These are phyloP conservation scores for Cyclotella kingstonii DNA, from an alignment of 108 stramenopile species.

Conservation along the genomic window DNA sequence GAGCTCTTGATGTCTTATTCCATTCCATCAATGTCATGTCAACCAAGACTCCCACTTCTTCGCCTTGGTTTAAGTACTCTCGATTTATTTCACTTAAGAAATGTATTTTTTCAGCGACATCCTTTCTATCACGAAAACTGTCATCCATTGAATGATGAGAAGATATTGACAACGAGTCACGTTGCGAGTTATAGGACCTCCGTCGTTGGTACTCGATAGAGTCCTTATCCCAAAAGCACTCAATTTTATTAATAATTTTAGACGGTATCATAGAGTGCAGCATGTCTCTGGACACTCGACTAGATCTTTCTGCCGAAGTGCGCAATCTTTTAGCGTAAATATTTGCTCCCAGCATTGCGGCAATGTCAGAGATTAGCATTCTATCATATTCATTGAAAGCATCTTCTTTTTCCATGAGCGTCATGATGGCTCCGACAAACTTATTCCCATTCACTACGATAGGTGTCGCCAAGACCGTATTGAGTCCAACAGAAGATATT, in stretches of 20 bases:
- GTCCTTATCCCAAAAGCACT: slow-evolving; percentile 32
- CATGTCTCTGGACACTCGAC: slow-evolving; percentile 31
- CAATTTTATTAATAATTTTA: slow-evolving; percentile 35
- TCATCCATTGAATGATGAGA: background rate
- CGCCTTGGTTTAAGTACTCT: slow-evolving; percentile 1
- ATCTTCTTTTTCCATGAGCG: slow-evolving; percentile 17
- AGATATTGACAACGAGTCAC: background rate
- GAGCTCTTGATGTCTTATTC: slow-evolving; percentile 7
- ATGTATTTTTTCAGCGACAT: background rate
- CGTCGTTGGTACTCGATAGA: slow-evolving; percentile 12
- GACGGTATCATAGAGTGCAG: slow-evolving; percentile 41
- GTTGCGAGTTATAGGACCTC: background rate
- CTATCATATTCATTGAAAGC: slow-evolving; percentile 25
- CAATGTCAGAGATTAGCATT: slow-evolving; percentile 27
- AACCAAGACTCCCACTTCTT: slow-evolving; percentile 10
- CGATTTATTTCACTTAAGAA: slow-evolving; percentile 19
- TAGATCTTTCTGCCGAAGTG: slow-evolving; percentile 20
- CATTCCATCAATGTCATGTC: background rate
- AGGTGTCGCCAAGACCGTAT: slow-evolving; percentile 15
- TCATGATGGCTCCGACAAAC: slow-evolving; percentile 16
- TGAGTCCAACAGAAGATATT: slow-evolving; percentile 13
- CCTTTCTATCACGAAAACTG: background rate
- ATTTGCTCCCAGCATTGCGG: slow-evolving; percentile 29
- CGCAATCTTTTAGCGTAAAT: no score
- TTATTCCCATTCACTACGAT: slow-evolving; percentile 30